Conservation (phyloP, 805 yeast genomes). For the Groenewaldozyma salmanticensis region DNA sequence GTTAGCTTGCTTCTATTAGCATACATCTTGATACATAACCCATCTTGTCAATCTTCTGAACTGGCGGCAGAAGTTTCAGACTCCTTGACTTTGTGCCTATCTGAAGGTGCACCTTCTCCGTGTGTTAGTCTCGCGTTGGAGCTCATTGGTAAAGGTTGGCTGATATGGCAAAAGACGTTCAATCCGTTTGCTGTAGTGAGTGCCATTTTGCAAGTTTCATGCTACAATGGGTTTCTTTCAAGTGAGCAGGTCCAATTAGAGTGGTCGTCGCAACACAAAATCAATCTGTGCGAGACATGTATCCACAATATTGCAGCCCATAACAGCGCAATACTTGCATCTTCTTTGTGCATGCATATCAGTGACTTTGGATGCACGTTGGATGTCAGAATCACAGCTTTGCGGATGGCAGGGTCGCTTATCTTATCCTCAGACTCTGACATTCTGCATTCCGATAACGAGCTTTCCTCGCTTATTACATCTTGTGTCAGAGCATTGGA, state of each 20-base stretch:
- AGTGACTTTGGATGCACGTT: constrained; percentile 4
- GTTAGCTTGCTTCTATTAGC: background rate
- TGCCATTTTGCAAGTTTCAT: constrained; percentile 10
- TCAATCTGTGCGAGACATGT: constrained; percentile 10
- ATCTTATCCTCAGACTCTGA: constrained; percentile 3
- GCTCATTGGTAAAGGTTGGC: constrained; percentile 19
- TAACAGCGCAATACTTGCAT: constrained; percentile 15
- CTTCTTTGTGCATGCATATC: constrained; percentile 14
- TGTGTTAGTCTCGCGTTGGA: constrained; percentile 9
- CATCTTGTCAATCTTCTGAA: no score
- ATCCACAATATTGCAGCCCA: constrained; percentile 14
- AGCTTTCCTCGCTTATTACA: constrained; percentile 13
- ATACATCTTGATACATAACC: no score
- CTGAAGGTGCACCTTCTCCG: background rate
- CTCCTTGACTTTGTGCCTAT: background rate
- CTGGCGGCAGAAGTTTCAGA: background rate
- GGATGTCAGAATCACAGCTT: constrained; percentile 13
- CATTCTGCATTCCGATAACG: constrained; percentile 2
- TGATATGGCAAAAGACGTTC: constrained; percentile 16
- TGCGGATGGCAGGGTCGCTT: constrained; percentile 13
- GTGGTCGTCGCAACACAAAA: background rate
- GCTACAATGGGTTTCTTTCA: constrained; percentile 10
- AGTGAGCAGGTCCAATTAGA: constrained; percentile 1
- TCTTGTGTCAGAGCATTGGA: constrained; percentile 14
- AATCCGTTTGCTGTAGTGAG: constrained; percentile 16